Evolutionary conservation across 179 eudicot genomes (phyloP), one percentile per base, ranked within the genome.

Genomic region (Dionaea muscipula): DNA sequence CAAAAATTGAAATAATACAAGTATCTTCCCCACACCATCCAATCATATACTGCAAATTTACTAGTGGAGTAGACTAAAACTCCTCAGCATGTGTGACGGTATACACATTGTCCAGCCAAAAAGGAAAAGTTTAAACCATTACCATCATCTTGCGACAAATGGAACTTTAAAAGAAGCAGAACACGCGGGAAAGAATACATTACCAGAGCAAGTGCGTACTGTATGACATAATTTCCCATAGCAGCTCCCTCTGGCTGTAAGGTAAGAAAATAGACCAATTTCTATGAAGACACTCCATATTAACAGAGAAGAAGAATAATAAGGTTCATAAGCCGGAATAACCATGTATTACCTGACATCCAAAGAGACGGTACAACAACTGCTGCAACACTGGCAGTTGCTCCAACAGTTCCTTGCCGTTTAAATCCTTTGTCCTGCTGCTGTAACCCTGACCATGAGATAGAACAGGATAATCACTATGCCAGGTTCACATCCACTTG

Each of bases 191-290:
- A 53, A 59, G 44, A 17, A 36, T 38, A 0, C 53, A 84, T 36
- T 71, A 87, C 96, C 94, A 85, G 69, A 47, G 96, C 96, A 38
- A 87, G 75, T 19, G 94, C 96, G 78, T 84, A 87, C 65, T 87
- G 96, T 66, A 87, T 85, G 18, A 87, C 79, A 60, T 85, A 87
- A 73, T 87, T 85, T 72, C 77, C 63, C 15, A 69, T 75, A 46
- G 96, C 96, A 53, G 96, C 94, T 54, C 96, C 96, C 68, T 87
- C 96, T 36, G 96, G 96, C 94, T 87, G 86, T 37, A 52, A 68
- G 39, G 47, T 19, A 16, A 65, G 44, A 66, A 51, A 19, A 17
- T 27, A 37, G 38, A 41, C 52, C 39, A 53, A 26, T 8, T 51
- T 18, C n/a, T n/a, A n/a, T n/a, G n/a, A n/a, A n/a, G n/a, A n/a